Conservation (phyloP, 2,329 filamentous ascomycete species). For the Fusarium falciforme region DNA sequence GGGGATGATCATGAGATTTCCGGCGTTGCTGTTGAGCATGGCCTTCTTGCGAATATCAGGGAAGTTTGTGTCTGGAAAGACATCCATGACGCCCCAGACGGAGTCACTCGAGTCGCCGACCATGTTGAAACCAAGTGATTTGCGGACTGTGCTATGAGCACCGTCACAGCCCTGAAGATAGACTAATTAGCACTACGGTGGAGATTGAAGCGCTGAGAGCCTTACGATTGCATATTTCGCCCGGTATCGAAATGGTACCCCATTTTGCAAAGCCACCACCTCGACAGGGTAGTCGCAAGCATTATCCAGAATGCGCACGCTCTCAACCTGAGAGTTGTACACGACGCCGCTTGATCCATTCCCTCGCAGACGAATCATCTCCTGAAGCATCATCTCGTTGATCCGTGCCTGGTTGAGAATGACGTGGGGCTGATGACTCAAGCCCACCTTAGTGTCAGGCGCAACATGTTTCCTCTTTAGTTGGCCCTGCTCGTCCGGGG, state of each 20-base stretch:
- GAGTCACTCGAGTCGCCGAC: constrained; percentile 66
- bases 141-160: constrained; percentile 59
- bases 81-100: constrained; percentile 54
- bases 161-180: neutral
- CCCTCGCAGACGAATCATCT: constrained; percentile 7
- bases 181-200: neutral
- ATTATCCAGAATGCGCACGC: constrained; percentile 9
- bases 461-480: constrained; percentile 1
- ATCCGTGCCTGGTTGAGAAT: constrained; percentile 32
- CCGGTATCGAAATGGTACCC: neutral
- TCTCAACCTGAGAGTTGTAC: constrained; percentile 33
- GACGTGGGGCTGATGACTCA: constrained; percentile 30
- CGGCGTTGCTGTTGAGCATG: constrained; percentile 64
- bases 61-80: constrained; percentile 63
- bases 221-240: constrained; percentile 38
- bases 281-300: constrained; percentile 16
- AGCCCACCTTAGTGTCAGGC: constrained; percentile 14
- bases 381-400: constrained; percentile 24
- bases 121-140: constrained; percentile 65
- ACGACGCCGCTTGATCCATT: constrained; percentile 2
- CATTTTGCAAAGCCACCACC: constrained; percentile 9
- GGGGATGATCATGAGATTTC: constrained; percentile 71
- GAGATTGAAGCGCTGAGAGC: neutral
- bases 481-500: neutral
- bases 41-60: constrained; percentile 71